Percentiles rank a stretch among this genome's conserved stretches.
Evolutionary conservation across 2,329 filamentous ascomycete species (phyloP).

Genomic region (Cladosporium sp.): DNA sequence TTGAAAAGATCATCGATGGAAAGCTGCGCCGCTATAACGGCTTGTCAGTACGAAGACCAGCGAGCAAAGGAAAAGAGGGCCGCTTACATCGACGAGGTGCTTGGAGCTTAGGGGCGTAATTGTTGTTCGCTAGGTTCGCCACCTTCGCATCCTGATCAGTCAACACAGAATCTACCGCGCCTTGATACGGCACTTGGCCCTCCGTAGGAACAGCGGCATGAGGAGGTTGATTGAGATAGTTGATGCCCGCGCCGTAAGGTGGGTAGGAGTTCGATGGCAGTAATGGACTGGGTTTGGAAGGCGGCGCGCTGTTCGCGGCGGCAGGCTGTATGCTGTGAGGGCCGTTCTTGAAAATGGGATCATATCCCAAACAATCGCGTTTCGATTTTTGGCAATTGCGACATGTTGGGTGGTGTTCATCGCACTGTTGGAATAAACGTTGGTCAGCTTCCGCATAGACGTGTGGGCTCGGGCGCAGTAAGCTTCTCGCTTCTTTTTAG

Average conservation of each 20-base stretch:
- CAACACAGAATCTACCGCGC: conserved; percentile 65
- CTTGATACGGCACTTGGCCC: conserved; percentile 47
- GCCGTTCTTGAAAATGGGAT: conserved; percentile 76
- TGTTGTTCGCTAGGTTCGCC: conserved; percentile 20
- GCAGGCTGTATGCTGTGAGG: conserved; percentile 70
- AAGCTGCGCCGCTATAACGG: conserved; percentile 40
- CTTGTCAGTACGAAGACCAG: conserved; percentile 14
- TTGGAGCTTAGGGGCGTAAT: conserved; percentile 22
- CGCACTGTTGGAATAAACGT: conserved; percentile 62
- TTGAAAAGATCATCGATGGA: conserved; percentile 69
- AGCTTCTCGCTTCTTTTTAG: conserved; percentile 12
- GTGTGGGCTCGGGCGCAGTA: background rate
- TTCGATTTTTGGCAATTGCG: conserved; percentile 87
- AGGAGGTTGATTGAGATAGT: conserved; percentile 15
- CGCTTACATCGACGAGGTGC: conserved; percentile 27
- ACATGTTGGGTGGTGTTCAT: conserved; percentile 91
- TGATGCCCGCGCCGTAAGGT: conserved; percentile 1
- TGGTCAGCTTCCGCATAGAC: background rate
- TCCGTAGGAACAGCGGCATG: background rate
- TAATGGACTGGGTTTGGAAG: conserved; percentile 1
- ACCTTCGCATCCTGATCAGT: conserved; percentile 11
- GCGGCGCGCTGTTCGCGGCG: conserved; percentile 32
- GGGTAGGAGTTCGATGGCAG: conserved; percentile 14
- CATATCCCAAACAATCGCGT: conserved; percentile 81
- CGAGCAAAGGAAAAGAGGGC: background rate